Base-by-base conservation (phyloP, 202 grass and related monocot species). In the Eragrostis tef region DNA sequence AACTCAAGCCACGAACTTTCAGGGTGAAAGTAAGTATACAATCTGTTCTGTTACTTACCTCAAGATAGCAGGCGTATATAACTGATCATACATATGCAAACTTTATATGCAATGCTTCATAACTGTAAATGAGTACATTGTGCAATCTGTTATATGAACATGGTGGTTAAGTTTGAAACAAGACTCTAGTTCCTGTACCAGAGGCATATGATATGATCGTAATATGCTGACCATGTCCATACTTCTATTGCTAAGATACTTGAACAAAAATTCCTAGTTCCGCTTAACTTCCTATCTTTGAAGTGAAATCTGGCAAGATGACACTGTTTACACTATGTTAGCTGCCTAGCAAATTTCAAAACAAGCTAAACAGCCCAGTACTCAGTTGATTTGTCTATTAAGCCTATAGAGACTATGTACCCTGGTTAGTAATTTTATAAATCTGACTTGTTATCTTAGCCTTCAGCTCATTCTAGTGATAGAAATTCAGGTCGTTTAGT, bases 21-120 rank as follows among this genome's bases (percentile, higher is more conserved):
- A 81, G 94, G 56, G 81, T 97, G 74, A 98, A 98, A 93, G 94
- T 81, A 83, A 81, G 81, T 88, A 91, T 67, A 2, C n/a, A 73
- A 50, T 60, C 39, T 62, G 9, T 49, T 71, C 5, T 71, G 1
- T 85, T 54, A 61, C 42, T 43, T 87, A 24, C 20, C 22, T 79
- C 41, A 26, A 79, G 15, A 42, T 43, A 41, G 49, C 21, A 74
- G 27, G 57, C 48, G 11, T 67, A 1, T 39, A 44, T 73, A 63
- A 34, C 53, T 45, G 61, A 27, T 51, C 15, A 22, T 58, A 41
- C 13, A 64, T 63, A 75, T 51, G 71, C 31, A 41, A 15, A 24
- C 29, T 10, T 45, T 84, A 73, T 52, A 43, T 67, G 22, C 43
- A 20, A 60, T 24, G 27, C 10, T 22, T 67, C 12, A 51, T 74